phyloP scores from a whole-genome alignment of 2,329 filamentous ascomycete genomes.

The Sclerotinia trifoliorum region DNA sequence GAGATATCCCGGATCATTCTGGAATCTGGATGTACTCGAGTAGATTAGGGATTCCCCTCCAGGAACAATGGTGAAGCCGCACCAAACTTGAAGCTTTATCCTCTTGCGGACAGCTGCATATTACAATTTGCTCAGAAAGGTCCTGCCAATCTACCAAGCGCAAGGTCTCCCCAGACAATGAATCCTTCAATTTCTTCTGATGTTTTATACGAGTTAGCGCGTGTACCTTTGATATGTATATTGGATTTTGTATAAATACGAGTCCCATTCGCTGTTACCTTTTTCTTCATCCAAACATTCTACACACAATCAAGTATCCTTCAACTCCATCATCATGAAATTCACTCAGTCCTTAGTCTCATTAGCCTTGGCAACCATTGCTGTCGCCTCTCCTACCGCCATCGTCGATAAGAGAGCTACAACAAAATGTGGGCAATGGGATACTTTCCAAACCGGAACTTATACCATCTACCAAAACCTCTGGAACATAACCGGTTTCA shows the following conservation, averaged over 20 bases:
- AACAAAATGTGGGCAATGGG: slow-evolving; percentile 33
- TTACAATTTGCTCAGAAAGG: background rate
- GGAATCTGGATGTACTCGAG: background rate
- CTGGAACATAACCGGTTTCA: slow-evolving; percentile 17
- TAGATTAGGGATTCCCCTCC: background rate
- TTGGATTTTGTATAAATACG: background rate
- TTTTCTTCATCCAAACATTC: background rate
- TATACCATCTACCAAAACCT: slow-evolving; percentile 45
- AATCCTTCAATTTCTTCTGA: background rate
- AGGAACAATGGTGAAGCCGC: background rate
- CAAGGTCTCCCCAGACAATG: background rate
- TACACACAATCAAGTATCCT: background rate
- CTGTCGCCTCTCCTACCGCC: slow-evolving; percentile 26
- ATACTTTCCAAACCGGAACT: slow-evolving; percentile 33
- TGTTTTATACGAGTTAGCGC: slow-evolving; percentile 11
- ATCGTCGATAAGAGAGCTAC: slow-evolving; percentile 42
- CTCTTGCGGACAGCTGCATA: background rate
- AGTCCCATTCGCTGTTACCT: background rate
- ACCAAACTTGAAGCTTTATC: background rate
- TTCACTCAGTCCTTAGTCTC: slow-evolving; percentile 24
- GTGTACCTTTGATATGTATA: background rate
- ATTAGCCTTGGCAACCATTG: slow-evolving; percentile 19
- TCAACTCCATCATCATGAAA: slow-evolving; percentile 24
- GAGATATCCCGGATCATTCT: background rate
- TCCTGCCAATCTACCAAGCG: background rate